Base-by-base conservation (phyloP, 768 basidiomycete genomes). In the Lentinula sp. region DNA sequence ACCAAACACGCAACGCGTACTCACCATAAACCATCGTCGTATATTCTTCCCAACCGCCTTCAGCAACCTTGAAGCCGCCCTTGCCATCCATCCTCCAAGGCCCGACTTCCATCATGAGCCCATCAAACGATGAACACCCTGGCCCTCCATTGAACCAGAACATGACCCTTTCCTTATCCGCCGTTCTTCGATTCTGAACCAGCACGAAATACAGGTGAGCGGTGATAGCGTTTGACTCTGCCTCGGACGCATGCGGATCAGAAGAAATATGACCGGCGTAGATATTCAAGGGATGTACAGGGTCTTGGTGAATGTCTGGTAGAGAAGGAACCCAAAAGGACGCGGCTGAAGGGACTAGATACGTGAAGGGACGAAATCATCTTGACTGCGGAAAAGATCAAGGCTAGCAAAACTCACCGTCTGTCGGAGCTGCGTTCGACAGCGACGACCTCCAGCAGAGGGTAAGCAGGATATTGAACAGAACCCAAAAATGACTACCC, bases 111-210 rank as follows among this genome's bases (percentile, higher is more conserved):
- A 98, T 95, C 88, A 98, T 90, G 16, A 95, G 81, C 2, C 96
- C 96, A 67, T 98, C 96, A 70, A 98, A 98, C 0, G 92, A 94
- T 0, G 95, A 97, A 72, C 97, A 98, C 33, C 97, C 97, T 18
- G 96, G 96, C 1, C 96, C 96, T 18, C 94, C 95, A 74, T 98
- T 98, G 69, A 98, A 95, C 97, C 97, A 99, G 68, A 98, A 93
- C 68, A 98, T 82, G 8, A 98, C 73, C 39, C 96, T 78, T 71
- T 95, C 88, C 72, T 83, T 93, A 69, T 98, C 96, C n/a, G 95
- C 93, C 18, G 79, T 79, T 63, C 92, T 82, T 57, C 93, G 81
- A 52, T 94, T 93, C 73, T 95, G 93, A 43, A 94, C 78, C 75
- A 98, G 81, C 61, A 96, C 85, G 71, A 98, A 99, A 79, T 84